Percentiles rank a stretch among this genome's conserved stretches.
phyloP scores from a whole-genome alignment of 2,329 filamentous ascomycete species.

The Colletotrichum tropicale region DNA sequence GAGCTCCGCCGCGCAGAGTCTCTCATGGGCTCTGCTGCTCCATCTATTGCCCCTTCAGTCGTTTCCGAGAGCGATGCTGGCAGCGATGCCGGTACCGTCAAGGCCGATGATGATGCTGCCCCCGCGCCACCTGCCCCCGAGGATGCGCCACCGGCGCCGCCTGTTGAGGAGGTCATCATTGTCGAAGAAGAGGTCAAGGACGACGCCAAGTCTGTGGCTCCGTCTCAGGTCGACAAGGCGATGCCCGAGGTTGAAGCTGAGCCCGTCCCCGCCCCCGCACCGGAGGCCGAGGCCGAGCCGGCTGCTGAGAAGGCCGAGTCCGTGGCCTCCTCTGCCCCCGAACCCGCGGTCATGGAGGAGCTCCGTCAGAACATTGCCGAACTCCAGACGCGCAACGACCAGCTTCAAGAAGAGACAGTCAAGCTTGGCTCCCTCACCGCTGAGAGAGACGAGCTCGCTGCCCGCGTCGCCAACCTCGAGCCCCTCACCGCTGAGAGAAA shows the following conservation, averaged over 20 bases:
- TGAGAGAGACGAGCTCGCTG: constrained; percentile 14
- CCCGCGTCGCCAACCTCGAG: background rate
- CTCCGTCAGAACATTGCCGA: constrained; percentile 19
- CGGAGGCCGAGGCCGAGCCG: background rate
- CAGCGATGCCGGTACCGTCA: constrained; percentile 11
- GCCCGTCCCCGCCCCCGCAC: background rate
- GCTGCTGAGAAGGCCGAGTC: background rate
- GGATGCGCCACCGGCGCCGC: background rate
- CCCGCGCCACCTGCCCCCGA: background rate
- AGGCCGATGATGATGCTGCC: constrained; percentile 5
- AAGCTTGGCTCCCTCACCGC: constrained; percentile 13
- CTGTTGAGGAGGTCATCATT: background rate
- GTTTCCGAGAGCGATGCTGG: constrained; percentile 5
- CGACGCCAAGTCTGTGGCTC: background rate
- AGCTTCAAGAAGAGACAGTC: constrained; percentile 12
- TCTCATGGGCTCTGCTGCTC: constrained; percentile 5
- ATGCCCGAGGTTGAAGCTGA: background rate
- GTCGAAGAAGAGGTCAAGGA: background rate
- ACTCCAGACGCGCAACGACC: constrained; percentile 18
- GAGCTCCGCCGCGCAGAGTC: constrained; percentile 15
- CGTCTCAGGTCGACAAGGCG: background rate
- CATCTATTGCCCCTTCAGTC: background rate
- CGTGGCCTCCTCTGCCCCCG: background rate
- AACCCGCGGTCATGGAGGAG: constrained; percentile 9
- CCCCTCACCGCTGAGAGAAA: constrained; percentile 17